phyloP scores from a whole-genome alignment of 2,329 filamentous ascomycete species.

The Sporothrix schenckii region DNA sequence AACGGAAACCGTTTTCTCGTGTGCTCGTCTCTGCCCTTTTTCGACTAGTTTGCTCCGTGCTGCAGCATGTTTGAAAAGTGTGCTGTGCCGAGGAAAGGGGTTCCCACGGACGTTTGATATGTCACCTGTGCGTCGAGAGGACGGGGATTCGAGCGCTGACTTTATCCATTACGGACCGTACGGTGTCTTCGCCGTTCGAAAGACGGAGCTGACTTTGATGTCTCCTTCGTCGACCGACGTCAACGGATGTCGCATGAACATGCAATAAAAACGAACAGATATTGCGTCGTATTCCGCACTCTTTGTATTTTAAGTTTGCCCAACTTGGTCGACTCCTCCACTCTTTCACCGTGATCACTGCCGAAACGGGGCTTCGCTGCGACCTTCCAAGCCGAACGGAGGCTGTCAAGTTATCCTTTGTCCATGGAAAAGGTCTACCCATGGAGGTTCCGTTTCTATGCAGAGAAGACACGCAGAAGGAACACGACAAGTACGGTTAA shows the following conservation, averaged over 20 bases:
- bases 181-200: not conserved
- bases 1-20: not conserved
- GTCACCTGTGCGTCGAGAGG: not conserved
- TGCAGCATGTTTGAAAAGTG: slow-evolving; percentile 22
- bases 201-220: not conserved
- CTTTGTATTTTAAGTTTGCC: not conserved
- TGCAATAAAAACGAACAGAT: not conserved
- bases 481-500: not conserved
- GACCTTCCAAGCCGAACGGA: not conserved
- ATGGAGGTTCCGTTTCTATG: not conserved
- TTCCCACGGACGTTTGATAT: slow-evolving; percentile 19
- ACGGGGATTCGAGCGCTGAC: not conserved
- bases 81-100: slow-evolving; percentile 21
- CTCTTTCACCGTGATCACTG: not conserved
- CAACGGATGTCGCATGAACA: slow-evolving; percentile 18
- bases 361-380: not conserved
- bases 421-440: not conserved
- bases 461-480: not conserved
- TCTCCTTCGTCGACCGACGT: not conserved
- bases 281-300: not conserved
- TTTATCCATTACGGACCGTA: not conserved
- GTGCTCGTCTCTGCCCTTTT: not conserved
- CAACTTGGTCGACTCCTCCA: not conserved
- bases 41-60: not conserved
- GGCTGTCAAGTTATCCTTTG: not conserved